A percentile compares a stretch with the other conserved stretches of the same genome.
These are phyloP conservation scores for Mycosarcoma mackinlayi DNA, from an alignment of 1,284 basidiomycete species.

Conservation along the genomic window DNA sequence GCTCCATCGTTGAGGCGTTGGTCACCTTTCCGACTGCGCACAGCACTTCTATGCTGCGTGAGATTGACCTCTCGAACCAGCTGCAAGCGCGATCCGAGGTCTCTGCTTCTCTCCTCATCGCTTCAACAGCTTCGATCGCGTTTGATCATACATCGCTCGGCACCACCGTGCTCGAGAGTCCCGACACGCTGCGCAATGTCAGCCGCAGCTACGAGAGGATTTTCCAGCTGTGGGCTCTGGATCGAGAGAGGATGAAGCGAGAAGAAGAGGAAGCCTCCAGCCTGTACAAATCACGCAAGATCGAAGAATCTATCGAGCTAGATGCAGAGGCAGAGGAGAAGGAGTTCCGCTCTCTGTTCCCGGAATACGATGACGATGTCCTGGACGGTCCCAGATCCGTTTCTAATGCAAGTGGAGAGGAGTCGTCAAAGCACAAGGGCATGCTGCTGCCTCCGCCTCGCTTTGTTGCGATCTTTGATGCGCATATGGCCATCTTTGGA, in stretches of 20 bases:
- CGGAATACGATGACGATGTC: constrained; percentile 80
- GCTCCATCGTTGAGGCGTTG: constrained; percentile 53
- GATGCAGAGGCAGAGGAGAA: constrained; percentile 79
- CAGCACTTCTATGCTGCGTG: constrained; percentile 48
- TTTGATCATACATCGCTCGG: constrained; percentile 30
- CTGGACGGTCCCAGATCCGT: constrained; percentile 40
- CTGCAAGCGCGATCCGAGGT: constrained; percentile 59
- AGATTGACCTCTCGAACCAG: constrained; percentile 49
- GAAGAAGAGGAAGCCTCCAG: constrained; percentile 77
- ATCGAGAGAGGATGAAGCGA: constrained; percentile 78
- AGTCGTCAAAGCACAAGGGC: constrained; percentile 15
- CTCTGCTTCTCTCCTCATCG: constrained; percentile 46
- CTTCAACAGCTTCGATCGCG: constrained; percentile 30
- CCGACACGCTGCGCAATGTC: constrained; percentile 31
- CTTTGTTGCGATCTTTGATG: constrained; percentile 30
- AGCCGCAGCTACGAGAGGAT: constrained; percentile 76
- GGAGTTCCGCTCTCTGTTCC: constrained; percentile 85
- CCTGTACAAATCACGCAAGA: constrained; percentile 80
- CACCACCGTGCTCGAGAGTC: constrained; percentile 21
- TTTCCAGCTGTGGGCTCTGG: constrained; percentile 83
- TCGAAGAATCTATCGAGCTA: constrained; percentile 74
- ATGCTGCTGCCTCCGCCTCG: constrained; percentile 34
- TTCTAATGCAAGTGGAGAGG: constrained; percentile 5
- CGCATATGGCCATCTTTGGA: constrained; percentile 55
- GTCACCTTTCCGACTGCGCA: constrained; percentile 61